Evolutionary conservation across 495 filamentous ascomycete species (phyloP), one percentile per base, ranked within the genome.

Genomic region (Parmelia sp.): DNA sequence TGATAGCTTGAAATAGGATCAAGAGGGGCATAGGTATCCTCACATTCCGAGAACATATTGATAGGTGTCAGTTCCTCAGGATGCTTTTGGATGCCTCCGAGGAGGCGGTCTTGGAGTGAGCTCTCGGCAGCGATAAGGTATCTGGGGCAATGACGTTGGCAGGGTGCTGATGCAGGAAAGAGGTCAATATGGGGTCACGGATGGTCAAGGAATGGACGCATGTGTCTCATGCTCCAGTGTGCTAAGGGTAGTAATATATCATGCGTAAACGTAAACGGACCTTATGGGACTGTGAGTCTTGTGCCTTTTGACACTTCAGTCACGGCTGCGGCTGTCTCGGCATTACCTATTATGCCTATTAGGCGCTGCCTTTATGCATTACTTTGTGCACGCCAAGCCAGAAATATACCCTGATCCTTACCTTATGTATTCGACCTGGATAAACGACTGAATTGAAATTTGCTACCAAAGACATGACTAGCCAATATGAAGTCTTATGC

Each of bases 1-100:
- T 58, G 37, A 15, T 31, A 44, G 42, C 49, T 66, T 56, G 57
- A 60, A 61, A 65, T 51, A 60, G 69, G 55, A 69, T 65, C 66
- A 62, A 61, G 57, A 53, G 49, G 56, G 47, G 39, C 44, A 39
- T 45, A 61, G 56, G 49, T 19, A 37, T 42, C 81, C 92, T 79
- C 84, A 96, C 92, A 97, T 88, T 96, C 93, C 40, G 93, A 97
- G 77, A 97, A 97, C 93, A 97, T 97, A 12, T 36, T 62, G 12
- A 33, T 35, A 29, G 4, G 55, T 53, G 39, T 58, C 4, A 14
- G 3, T 19, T 21, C 15, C 14, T 60, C 62, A 60, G 36, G 11
- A 36, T 23, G 19, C 12, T 11, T 10, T 51, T 29, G 21, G 47
- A 58, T 65, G 49, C 39, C 40, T 47, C 44, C 53, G 56, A 63